phyloP scores from a whole-genome alignment of 192 early-diverging fungal genomes.

The Geranomyces variabilis region DNA sequence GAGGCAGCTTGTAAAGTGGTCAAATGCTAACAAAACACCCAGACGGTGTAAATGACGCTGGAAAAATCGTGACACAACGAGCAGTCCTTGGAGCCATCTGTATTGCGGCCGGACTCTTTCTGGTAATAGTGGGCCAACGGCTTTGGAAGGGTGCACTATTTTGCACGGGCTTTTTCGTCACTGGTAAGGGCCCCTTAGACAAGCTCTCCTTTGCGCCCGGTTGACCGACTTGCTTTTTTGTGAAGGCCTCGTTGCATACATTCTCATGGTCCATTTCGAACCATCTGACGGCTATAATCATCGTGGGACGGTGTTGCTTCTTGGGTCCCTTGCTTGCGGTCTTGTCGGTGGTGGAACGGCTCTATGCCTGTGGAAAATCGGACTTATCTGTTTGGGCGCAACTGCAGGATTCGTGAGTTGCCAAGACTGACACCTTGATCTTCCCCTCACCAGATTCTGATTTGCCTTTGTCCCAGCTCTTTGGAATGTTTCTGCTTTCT shows the following conservation, averaged over 20 bases:
- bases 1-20: too few species aligned
- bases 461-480: not conserved
- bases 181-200: constrained; percentile 10
- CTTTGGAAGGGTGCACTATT: constrained; percentile 35
- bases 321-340: constrained; percentile 37
- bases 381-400: constrained; percentile 35
- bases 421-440: not conserved
- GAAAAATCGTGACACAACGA: constrained; percentile 15
- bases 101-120: constrained; percentile 31
- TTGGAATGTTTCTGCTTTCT: constrained; percentile 20
- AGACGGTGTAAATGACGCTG: not conserved
- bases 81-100: constrained; percentile 29
- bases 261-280: constrained; percentile 32
- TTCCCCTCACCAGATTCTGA: too few species aligned
- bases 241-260: constrained; percentile 25
- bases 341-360: constrained; percentile 38
- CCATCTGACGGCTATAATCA: constrained; percentile 32
- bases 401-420: constrained; percentile 27
- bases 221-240: too few species aligned
- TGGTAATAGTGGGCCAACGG: constrained; percentile 31
- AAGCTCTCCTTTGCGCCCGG: not conserved
- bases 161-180: constrained; percentile 36
- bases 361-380: constrained; percentile 33
- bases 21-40: too few species aligned
- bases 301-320: constrained; percentile 26